Evolutionary conservation across 179 eudicot species (phyloP), one percentile per base, ranked within the genome.

Genomic region (Silene noctiflora): DNA sequence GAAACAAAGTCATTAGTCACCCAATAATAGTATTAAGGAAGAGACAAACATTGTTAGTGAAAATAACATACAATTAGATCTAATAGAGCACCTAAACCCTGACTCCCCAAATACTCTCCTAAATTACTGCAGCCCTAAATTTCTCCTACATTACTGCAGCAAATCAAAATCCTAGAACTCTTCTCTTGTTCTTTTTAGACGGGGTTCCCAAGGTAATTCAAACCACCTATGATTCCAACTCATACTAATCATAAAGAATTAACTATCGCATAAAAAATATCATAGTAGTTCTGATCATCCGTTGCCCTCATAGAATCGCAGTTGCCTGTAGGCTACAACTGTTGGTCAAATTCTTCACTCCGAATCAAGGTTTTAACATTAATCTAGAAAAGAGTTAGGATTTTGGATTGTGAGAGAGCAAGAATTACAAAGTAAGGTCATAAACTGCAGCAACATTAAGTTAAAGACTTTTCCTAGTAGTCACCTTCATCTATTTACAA

Each of bases 1-100:
- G 60, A 60, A 68, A 69, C 60, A 76, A 56, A 67, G 19, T 48
- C 53, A 60, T 60, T 72, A 55, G 5, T 72, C 17, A 72, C 16
- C 17, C 13, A 55, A 14, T 17, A 24, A 3, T 4, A 67, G 53
- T 67, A 67, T 2, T 2, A 33, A 5, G 44, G 22, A 20, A 20
- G 0, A 35, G 4, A 65, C 16, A 20, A 42, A 63, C 31, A 25
- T 11, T 24, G 16, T 22, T 27, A 63, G 33, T 67, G 71, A 67
- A 68, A 12, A 19, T 19, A 19, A 68, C 56, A 20, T 24, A 44
- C 6, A 68, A 39, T 10, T 22, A 12, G 56, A 67, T 8, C 29
- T 17, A 16, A 33, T 9, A 17, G 39, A 67, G 11, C 22, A 60
- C 60, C 60, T 17, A 55, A 55, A 55, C 14, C 60, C 60, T 4